Conservation (phyloP, 2,329 filamentous ascomycete species). For the Clarireedia paspali region DNA sequence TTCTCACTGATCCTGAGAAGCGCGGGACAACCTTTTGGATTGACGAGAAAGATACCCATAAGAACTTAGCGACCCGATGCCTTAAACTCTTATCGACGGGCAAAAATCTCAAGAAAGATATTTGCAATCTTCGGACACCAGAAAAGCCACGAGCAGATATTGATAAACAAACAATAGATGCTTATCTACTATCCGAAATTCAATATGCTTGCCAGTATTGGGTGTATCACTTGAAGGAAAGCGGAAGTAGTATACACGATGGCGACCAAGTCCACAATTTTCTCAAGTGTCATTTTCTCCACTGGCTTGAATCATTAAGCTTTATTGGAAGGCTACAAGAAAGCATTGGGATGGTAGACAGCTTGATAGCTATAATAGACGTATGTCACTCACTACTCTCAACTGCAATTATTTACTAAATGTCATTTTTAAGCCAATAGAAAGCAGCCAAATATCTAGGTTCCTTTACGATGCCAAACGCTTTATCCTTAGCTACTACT, state of each 20-base stretch:
- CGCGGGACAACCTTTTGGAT: conserved; percentile 30
- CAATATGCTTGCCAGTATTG: conserved; percentile 22
- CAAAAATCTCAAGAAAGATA: conserved; percentile 30
- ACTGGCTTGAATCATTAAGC: conserved; percentile 25
- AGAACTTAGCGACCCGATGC: conserved; percentile 30
- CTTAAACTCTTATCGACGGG: conserved; percentile 28
- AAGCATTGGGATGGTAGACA: conserved; percentile 13
- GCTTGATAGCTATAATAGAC: not conserved
- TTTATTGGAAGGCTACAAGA: conserved; percentile 14
- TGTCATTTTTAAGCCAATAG: not conserved
- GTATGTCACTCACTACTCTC: not conserved
- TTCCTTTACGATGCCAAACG: conserved; percentile 5
- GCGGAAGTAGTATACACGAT: conserved; percentile 23
- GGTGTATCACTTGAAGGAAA: conserved; percentile 12
- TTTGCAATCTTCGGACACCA: conserved; percentile 28
- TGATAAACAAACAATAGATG: conserved; percentile 22
- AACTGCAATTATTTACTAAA: not conserved
- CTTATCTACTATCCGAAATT: conserved; percentile 25
- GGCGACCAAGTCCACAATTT: conserved; percentile 30
- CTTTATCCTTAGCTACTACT: not conserved
- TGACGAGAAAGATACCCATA: conserved; percentile 29
- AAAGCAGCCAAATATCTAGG: conserved; percentile 1
- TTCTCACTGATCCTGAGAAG: conserved; percentile 11
- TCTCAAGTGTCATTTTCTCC: conserved; percentile 32
- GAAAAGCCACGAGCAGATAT: conserved; percentile 30